Conservation (phyloP, 306 rosid species). For the Trifolium dubium region DNA sequence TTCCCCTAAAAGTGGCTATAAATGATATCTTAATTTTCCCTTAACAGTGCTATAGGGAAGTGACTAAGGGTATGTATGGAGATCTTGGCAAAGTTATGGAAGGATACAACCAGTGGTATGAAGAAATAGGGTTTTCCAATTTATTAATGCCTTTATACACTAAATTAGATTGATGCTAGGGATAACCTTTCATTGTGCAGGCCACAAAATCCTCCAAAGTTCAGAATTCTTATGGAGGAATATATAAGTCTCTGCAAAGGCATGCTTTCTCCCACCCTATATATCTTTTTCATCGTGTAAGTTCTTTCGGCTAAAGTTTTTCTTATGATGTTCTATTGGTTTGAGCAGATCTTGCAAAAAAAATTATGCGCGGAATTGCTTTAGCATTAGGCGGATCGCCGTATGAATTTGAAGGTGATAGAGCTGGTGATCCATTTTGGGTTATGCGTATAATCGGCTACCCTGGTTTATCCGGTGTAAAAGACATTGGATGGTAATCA, state of each 20-base stretch:
- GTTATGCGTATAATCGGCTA: conserved; percentile 83
- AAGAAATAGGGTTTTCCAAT: conserved; percentile 25
- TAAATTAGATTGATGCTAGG: background rate
- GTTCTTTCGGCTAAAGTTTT: background rate
- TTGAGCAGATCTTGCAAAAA: conserved; percentile 74
- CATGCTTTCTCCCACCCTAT: conserved; percentile 40
- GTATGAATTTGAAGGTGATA: conserved; percentile 85
- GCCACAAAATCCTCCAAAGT: conserved; percentile 76
- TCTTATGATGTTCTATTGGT: conserved; percentile 38
- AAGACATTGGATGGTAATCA: conserved; percentile 86
- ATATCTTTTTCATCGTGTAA: background rate
- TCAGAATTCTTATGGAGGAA: conserved; percentile 69
- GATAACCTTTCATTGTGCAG: conserved; percentile 48
- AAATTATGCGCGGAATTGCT: conserved; percentile 87
- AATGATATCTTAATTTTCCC: conserved; percentile 19
- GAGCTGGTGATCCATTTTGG: conserved; percentile 97
- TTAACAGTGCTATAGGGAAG: conserved; percentile 79
- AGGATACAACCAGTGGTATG: conserved; percentile 91
- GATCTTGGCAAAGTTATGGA: conserved; percentile 84
- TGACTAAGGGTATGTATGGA: conserved; percentile 81
- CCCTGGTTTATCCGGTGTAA: conserved; percentile 58
- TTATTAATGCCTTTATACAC: conserved; percentile 23
- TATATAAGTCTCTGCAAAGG: conserved; percentile 81
- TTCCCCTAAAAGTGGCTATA: too few relatives aligned
- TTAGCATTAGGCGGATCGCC: conserved; percentile 86